phyloP scores from a whole-genome alignment of 2,329 filamentous ascomycete genomes.

The Botrytis fragariae region DNA sequence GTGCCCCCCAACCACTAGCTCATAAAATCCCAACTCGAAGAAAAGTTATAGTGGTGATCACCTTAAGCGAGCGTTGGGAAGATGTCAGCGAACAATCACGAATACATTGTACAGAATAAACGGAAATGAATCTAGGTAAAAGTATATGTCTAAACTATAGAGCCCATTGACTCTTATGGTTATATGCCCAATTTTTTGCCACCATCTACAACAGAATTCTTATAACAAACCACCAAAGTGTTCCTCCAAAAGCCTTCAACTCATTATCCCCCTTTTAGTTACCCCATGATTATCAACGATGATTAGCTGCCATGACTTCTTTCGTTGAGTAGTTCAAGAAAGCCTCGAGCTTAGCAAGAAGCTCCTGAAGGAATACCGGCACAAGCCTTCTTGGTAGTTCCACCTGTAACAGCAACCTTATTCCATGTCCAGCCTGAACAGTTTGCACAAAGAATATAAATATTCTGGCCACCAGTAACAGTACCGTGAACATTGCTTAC shows the following conservation, averaged over 20 bases:
- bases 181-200: neutral
- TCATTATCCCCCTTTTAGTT: neutral
- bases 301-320: neutral
- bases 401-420: conserved; percentile 51
- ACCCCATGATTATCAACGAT: neutral
- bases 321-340: rapidly evolving
- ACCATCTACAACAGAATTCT: neutral
- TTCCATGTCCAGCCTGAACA: conserved; percentile 56
- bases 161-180: neutral
- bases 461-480: conserved; percentile 42
- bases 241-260: neutral
- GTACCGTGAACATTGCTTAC: conserved; percentile 45
- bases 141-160: neutral
- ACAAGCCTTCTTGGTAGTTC: conserved; percentile 45
- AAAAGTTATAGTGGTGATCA: too few species aligned
- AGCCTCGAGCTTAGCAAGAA: conserved; percentile 23
- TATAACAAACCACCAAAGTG: neutral
- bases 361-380: conserved; percentile 38
- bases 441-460: conserved; percentile 54
- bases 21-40: too few species aligned
- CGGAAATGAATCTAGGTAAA: neutral
- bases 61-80: too few species aligned
- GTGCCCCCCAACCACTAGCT: too few species aligned
- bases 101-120: too few species aligned
- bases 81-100: too few species aligned